Percentiles rank a stretch among this genome's conserved stretches.
These are phyloP conservation scores for Suillus paluster DNA, from an alignment of 768 basidiomycete species.

Conservation along the genomic window DNA sequence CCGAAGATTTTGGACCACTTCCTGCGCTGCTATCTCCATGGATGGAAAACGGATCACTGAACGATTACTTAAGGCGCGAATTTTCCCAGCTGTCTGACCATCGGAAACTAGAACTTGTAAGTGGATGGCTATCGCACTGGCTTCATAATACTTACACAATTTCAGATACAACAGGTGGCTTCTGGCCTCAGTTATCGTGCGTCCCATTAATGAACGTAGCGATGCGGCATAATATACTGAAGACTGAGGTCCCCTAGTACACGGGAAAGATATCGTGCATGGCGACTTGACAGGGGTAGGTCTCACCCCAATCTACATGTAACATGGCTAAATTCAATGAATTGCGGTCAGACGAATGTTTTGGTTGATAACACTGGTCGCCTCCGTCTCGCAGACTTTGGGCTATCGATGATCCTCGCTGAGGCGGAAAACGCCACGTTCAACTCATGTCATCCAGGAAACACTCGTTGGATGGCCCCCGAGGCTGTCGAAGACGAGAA, in stretches of 20 bases:
- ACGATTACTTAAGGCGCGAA: slow-evolving; percentile 29
- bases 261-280: slow-evolving; percentile 41
- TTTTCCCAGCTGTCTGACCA: slow-evolving; percentile 7
- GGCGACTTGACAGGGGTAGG: slow-evolving; percentile 51
- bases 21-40: slow-evolving; percentile 28
- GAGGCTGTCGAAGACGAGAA: slow-evolving; percentile 17
- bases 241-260: not conserved
- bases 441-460: slow-evolving; percentile 10
- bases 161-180: slow-evolving; percentile 8
- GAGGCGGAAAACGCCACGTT: slow-evolving; percentile 36
- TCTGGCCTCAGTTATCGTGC: slow-evolving; percentile 27
- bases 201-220: not conserved
- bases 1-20: slow-evolving; percentile 15
- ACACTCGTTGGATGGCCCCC: slow-evolving; percentile 20
- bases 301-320: not conserved
- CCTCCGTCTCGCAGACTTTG: slow-evolving; percentile 43
- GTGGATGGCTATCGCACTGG: not conserved
- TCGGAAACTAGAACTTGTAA: slow-evolving; percentile 20
- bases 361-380: slow-evolving; percentile 37
- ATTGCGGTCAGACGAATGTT: slow-evolving; percentile 34
- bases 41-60: slow-evolving; percentile 34
- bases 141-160: not conserved
- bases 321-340: slow-evolving; percentile 2
- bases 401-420: slow-evolving; percentile 34
- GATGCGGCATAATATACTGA: not conserved